Evolutionary conservation across 2,329 filamentous ascomycete genomes (phyloP), one percentile per base, ranked within the genome.

Genomic region (Diaporthe australafricana): DNA sequence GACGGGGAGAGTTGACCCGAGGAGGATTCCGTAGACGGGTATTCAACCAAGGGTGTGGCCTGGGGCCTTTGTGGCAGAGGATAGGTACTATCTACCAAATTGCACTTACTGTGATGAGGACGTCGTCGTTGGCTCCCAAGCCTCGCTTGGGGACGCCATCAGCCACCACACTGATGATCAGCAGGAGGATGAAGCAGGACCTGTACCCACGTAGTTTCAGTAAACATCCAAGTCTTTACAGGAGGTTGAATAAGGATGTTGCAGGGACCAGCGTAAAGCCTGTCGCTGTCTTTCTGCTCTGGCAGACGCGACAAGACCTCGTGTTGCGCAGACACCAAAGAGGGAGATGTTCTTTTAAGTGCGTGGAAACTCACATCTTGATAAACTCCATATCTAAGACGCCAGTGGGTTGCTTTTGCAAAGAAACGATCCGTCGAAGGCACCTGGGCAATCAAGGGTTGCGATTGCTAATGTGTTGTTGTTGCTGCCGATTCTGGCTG

Each of bases 91-190:
- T n/a, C n/a, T 11, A 32, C 7, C 11, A 68, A 22, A n/a, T 20
- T 17, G n/a, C 20, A 57, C 65, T 20, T 57, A 53, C 71, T 32
- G 47, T 35, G 74, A 76, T 75, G 27, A 68, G 70, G 17, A 76
- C 56, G 20, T 74, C 75, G n/a, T 77, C 75, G 48, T 77, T 76
- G 27, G 69, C 71, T 25, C 65, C 73, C 1, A 76, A 62, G 22
- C 76, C 75, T 5, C 76, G 75, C 70, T 77, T 77, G 35, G 75
- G 70, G 22, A 45, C 14, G n/a, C 30, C 50, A 53, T 53, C 45
- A 48, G 53, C 30, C 60, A 60, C 38, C n/a, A 60, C 57, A 7
- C 32, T 16, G 52, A 35, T 42, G 57, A 57, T 42, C 7, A 72
- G 35, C 20, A 69, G 45, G 47, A 35, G 22, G 48, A 48, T 9